Conservation (phyloP, 2,329 filamentous ascomycete genomes). For the Fusarium decemcellulare region DNA sequence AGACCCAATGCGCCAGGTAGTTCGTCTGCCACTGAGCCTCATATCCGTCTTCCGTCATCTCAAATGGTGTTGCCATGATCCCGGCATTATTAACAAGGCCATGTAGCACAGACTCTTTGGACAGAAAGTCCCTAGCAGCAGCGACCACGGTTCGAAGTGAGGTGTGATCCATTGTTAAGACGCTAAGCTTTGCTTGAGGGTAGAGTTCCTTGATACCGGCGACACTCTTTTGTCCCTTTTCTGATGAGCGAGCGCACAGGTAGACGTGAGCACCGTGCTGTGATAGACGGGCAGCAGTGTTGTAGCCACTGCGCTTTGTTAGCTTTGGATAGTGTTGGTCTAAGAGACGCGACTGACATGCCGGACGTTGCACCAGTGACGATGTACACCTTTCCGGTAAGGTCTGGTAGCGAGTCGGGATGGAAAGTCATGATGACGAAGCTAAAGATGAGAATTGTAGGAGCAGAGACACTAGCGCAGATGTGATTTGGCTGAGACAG, state of each 20-base stretch:
- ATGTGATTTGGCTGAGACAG: no score
- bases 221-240: constrained; percentile 12
- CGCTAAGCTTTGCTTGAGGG: constrained; percentile 4
- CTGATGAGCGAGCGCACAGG: constrained; percentile 22
- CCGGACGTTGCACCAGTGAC: constrained; percentile 30
- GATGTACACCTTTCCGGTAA: constrained; percentile 22
- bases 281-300: constrained; percentile 27
- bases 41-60: constrained; percentile 22
- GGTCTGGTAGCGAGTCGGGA: constrained; percentile 17
- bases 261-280: constrained; percentile 36
- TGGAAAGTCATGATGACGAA: constrained; percentile 21
- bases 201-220: constrained; percentile 13
- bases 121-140: constrained; percentile 32
- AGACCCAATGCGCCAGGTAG: constrained; percentile 35
- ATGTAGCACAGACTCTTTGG: constrained; percentile 11
- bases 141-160: constrained; percentile 17
- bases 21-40: constrained; percentile 41
- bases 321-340: not conserved
- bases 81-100: constrained; percentile 38
- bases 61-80: constrained; percentile 31
- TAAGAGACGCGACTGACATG: not conserved
- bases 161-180: constrained; percentile 30
- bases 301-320: constrained; percentile 18
- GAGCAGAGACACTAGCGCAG: not conserved
- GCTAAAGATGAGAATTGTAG: not conserved